Evolutionary conservation across 331 rosid species (phyloP).

Genomic region (Ulmus americana): DNA sequence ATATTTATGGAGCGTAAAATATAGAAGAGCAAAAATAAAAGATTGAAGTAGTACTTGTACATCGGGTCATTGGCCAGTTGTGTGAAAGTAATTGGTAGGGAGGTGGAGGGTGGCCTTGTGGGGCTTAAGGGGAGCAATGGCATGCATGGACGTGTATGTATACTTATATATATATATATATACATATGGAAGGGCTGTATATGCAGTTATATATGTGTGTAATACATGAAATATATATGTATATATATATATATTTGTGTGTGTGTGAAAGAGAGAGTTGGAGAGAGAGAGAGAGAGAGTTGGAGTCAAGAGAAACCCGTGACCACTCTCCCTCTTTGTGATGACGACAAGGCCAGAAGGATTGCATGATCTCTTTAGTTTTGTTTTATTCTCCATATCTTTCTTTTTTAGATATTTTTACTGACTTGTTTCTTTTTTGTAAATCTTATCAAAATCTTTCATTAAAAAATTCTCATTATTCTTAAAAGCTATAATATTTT

Average conservation of each 20-base stretch:
- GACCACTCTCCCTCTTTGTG: constrained; percentile 34
- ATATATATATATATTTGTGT: not conserved
- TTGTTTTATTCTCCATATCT: constrained; percentile 9
- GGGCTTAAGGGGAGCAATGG: constrained; percentile 25
- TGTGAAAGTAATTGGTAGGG: constrained; percentile 20
- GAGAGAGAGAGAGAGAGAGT: constrained; percentile 6
- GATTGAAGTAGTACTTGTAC: too few species aligned
- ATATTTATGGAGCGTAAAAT: too few species aligned
- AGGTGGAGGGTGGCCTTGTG: constrained; percentile 23
- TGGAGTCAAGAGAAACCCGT: constrained; percentile 80
- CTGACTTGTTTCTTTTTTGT: not conserved
- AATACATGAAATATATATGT: not conserved
- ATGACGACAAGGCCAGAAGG: constrained; percentile 27
- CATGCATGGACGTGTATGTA: constrained; percentile 12
- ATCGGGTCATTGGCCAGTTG: constrained; percentile 2
- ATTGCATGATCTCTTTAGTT: constrained; percentile 12
- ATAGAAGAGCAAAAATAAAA: too few species aligned
- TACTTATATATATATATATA: not conserved
- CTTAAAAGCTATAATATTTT: not conserved
- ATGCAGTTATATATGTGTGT: not conserved
- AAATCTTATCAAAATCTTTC: not conserved
- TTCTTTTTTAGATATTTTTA: not conserved
- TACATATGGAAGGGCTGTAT: constrained; percentile 11
- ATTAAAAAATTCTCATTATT: not conserved
- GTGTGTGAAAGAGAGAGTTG: constrained; percentile 1